A percentile compares a stretch with the other conserved stretches of the same genome.
phyloP scores from a whole-genome alignment of 768 basidiomycete genomes.

The Chiua virens region DNA sequence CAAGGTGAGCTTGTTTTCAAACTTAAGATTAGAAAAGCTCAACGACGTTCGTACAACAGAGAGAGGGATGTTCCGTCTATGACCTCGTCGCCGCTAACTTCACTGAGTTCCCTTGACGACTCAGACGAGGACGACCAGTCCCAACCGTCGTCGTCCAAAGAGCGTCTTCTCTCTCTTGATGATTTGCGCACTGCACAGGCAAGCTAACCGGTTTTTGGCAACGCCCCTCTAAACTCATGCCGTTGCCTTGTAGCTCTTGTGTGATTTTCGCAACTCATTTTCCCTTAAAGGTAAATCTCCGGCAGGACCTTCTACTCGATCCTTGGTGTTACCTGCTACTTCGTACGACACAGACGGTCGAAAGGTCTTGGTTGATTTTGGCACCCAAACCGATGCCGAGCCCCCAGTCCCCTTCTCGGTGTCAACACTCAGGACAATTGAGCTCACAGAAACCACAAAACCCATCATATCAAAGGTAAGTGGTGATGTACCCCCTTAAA shows the following conservation, averaged over 20 bases:
- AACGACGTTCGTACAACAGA: slow-evolving; percentile 5
- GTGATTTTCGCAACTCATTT: slow-evolving; percentile 33
- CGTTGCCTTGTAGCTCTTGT: slow-evolving; percentile 36
- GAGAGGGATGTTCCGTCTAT: slow-evolving; percentile 42
- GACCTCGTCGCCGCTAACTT: slow-evolving; percentile 71
- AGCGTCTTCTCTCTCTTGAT: slow-evolving; percentile 38
- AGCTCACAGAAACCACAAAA: slow-evolving; percentile 21
- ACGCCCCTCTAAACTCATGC: slow-evolving; percentile 11
- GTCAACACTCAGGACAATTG: slow-evolving; percentile 15
- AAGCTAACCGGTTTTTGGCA: slow-evolving; percentile 14
- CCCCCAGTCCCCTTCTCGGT: neutral
- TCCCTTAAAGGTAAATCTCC: slow-evolving; percentile 12
- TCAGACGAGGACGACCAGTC: slow-evolving; percentile 36
- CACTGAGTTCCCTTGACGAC: slow-evolving; percentile 71
- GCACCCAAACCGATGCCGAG: slow-evolving; percentile 31
- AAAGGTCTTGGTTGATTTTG: slow-evolving; percentile 18
- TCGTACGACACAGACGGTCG: neutral
- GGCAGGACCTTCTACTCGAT: neutral
- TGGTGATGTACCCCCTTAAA: neutral
- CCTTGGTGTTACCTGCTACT: neutral
- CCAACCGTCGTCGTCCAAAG: slow-evolving; percentile 23
- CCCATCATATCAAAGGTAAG: slow-evolving; percentile 22
- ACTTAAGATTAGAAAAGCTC: neutral
- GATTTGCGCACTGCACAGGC: slow-evolving; percentile 64
- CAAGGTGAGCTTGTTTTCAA: slow-evolving; percentile 38